These are phyloP conservation scores for Trifolium dubium DNA, from an alignment of 306 rosid species.

Conservation along the genomic window DNA sequence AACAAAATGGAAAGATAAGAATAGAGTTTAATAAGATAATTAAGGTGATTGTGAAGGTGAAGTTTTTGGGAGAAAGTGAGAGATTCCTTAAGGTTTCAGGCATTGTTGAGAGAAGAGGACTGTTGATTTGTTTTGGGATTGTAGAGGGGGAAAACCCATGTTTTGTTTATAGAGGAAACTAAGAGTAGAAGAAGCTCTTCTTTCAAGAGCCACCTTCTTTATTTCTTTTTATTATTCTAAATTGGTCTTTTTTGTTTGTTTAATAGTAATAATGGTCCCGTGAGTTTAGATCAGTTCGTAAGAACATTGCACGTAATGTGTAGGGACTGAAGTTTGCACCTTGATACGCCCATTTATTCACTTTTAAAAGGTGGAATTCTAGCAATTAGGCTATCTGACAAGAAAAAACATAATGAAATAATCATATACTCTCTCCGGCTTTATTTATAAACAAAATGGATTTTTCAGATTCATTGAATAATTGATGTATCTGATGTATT, in stretches of 20 bases:
- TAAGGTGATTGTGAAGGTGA: constrained; percentile 63
- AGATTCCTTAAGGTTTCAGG: constrained; percentile 79
- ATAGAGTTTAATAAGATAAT: constrained; percentile 54
- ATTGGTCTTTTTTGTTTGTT: constrained; percentile 44
- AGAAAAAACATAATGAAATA: constrained; percentile 15
- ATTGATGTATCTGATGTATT: too few relatives aligned
- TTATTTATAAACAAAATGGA: too few relatives aligned
- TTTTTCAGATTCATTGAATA: too few relatives aligned
- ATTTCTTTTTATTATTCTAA: constrained; percentile 59
- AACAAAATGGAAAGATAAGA: constrained; percentile 61
- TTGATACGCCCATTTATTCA: too few relatives aligned
- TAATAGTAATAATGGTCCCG: constrained; percentile 40
- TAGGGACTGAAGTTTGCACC: too few relatives aligned
- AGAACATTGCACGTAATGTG: too few relatives aligned
- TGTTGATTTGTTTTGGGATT: constrained; percentile 85
- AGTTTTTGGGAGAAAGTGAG: constrained; percentile 63
- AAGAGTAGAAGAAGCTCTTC: constrained; percentile 72
- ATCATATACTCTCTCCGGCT: background rate
- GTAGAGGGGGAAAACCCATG: constrained; percentile 92
- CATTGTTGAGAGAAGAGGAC: constrained; percentile 78
- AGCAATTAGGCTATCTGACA: too few relatives aligned
- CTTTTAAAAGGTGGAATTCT: too few relatives aligned
- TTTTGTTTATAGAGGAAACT: constrained; percentile 88
- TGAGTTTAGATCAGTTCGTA: too few relatives aligned
- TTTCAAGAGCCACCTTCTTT: constrained; percentile 68